Percentiles rank a stretch among this genome's conserved stretches.
phyloP scores from a whole-genome alignment of 2,329 filamentous ascomycete genomes.

The Cladophialophora immunda region DNA sequence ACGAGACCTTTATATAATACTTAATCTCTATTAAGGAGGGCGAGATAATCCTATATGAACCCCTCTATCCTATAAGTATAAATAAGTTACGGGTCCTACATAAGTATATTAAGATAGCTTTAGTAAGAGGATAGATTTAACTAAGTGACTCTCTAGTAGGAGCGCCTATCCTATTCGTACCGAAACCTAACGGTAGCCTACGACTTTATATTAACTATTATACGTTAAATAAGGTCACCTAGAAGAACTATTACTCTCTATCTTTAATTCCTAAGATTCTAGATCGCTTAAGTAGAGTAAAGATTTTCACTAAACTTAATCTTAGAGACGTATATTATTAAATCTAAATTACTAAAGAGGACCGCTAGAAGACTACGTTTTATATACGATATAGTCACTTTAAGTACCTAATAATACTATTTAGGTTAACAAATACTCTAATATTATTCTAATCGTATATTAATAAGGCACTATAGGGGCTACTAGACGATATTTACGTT shows the following conservation, averaged over 20 bases:
- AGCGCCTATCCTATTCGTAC: too few species aligned
- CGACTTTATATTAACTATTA: conserved; percentile 45
- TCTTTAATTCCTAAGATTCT: conserved; percentile 42
- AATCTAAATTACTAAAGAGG: conserved; percentile 40
- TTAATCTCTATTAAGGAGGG: not conserved
- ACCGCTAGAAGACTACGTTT: conserved; percentile 49
- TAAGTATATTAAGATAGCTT: not conserved
- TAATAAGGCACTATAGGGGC: too few species aligned
- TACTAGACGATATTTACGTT: too few species aligned
- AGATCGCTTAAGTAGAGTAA: conserved; percentile 33
- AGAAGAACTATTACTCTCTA: conserved; percentile 45
- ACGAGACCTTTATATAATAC: too few species aligned
- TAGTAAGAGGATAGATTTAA: not conserved
- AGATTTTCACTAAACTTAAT: conserved; percentile 41
- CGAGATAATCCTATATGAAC: not conserved
- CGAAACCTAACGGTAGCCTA: conserved; percentile 20
- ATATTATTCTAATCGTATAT: too few species aligned
- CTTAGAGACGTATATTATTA: conserved; percentile 40
- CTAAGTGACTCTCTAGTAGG: not conserved
- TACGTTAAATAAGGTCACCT: conserved; percentile 44
- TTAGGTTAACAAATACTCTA: too few species aligned
- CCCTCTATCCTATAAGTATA: not conserved
- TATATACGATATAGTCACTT: too few species aligned
- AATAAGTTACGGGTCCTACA: not conserved
- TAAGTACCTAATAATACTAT: too few species aligned